Evolutionary conservation across 139 green algal species (phyloP).

Genomic region (Bryopsis sp.): DNA sequence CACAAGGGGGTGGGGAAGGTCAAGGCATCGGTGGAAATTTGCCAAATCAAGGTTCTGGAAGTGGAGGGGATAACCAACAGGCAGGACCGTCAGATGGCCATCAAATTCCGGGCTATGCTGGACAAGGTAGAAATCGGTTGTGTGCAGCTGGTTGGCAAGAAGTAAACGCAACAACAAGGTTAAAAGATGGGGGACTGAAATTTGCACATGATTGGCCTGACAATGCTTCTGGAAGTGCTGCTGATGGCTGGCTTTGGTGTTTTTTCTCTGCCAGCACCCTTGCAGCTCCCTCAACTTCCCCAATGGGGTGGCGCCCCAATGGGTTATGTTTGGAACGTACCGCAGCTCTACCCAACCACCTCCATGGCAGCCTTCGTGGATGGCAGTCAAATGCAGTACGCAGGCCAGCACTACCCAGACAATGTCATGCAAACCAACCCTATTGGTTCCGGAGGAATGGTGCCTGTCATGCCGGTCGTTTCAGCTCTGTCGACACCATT

Average conservation of each 20-base stretch:
- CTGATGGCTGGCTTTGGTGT: no score
- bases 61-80: neutral
- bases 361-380: conserved; percentile 48
- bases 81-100: neutral
- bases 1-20: no score
- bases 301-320: conserved; percentile 3
- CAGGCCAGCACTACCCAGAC: conserved; percentile 35
- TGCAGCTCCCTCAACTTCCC: no score
- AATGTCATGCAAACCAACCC: conserved; percentile 14
- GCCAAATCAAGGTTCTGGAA: conserved; percentile 6
- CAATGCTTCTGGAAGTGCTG: no score
- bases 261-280: no score
- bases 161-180: no score
- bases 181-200: no score
- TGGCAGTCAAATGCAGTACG: conserved; percentile 44
- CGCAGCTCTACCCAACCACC: conserved; percentile 40
- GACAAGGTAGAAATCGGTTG: no score
- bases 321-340: conserved; percentile 26
- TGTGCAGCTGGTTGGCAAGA: no score
- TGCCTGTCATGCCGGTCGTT: conserved; percentile 6
- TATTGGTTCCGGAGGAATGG: neutral
- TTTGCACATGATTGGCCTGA: neutral
- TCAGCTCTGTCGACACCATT: conserved; percentile 5
- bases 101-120: neutral
- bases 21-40: no score